A percentile compares a stretch with the other conserved stretches of the same genome.
These are phyloP conservation scores for Cytospora paraplurivora DNA, from an alignment of 2,329 filamentous ascomycete species.

Conservation along the genomic window DNA sequence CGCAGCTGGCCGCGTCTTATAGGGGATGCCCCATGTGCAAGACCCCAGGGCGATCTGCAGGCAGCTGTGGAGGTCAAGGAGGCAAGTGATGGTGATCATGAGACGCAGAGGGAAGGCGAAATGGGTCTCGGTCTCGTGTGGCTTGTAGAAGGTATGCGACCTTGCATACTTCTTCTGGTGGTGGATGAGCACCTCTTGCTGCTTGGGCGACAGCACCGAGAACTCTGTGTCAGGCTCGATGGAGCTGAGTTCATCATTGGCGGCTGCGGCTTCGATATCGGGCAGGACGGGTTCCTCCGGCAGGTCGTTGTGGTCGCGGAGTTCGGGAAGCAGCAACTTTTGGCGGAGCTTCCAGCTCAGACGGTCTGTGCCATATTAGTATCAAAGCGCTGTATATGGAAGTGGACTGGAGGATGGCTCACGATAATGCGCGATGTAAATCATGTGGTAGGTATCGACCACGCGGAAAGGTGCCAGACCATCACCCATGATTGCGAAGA, in stretches of 20 bases:
- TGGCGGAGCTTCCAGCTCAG: slow-evolving; percentile 67
- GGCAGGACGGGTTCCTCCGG: slow-evolving; percentile 45
- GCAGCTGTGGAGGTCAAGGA: slow-evolving; percentile 77
- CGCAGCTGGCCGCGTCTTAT: slow-evolving; percentile 67
- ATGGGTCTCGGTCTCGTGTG: slow-evolving; percentile 82
- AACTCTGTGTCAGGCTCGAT: slow-evolving; percentile 51
- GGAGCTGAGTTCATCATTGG: slow-evolving; percentile 40
- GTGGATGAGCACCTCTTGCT: slow-evolving; percentile 71
- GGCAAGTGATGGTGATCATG: slow-evolving; percentile 74
- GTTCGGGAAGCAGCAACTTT: slow-evolving; percentile 60
- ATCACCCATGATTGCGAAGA: slow-evolving; percentile 72
- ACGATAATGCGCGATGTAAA: slow-evolving; percentile 74
- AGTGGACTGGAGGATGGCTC: slow-evolving; percentile 6
- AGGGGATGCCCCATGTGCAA: slow-evolving; percentile 77
- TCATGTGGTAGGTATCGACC: slow-evolving; percentile 87
- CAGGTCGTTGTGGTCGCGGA: slow-evolving; percentile 71
- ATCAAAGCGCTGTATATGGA: slow-evolving; percentile 39
- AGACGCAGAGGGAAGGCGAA: slow-evolving; percentile 74
- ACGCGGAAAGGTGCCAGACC: slow-evolving; percentile 73
- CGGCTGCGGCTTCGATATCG: slow-evolving; percentile 46
- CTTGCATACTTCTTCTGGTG: slow-evolving; percentile 80
- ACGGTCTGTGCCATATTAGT: slow-evolving; percentile 39
- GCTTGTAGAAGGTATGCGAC: slow-evolving; percentile 87
- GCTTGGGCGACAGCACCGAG: slow-evolving; percentile 64
- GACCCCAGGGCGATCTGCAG: slow-evolving; percentile 79